Percentiles rank a stretch among this genome's conserved stretches.
These are phyloP conservation scores for Apostasia ramifera DNA, from an alignment of 106 monocot species.

Conservation along the genomic window DNA sequence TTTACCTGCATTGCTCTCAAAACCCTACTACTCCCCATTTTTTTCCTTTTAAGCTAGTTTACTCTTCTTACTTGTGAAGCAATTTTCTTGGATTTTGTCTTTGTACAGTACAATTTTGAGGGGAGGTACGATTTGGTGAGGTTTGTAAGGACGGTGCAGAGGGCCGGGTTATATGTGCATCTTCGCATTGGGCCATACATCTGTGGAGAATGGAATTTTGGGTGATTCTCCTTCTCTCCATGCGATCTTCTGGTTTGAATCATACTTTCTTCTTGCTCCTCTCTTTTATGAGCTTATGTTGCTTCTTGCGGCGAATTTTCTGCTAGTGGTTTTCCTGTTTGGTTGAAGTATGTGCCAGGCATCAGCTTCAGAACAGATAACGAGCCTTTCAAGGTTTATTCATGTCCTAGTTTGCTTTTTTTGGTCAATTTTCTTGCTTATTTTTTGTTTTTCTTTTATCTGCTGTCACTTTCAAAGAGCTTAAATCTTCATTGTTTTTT, in stretches of 20 bases:
- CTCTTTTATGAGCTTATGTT: slow-evolving; percentile 3
- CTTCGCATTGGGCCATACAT: slow-evolving; percentile 89
- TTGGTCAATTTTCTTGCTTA: background rate
- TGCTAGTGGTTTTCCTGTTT: slow-evolving; percentile 90
- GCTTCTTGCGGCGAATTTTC: background rate
- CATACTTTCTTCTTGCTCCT: background rate
- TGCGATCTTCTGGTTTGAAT: background rate
- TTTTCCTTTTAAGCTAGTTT: background rate
- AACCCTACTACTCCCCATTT: slow-evolving; percentile 57
- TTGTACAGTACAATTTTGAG: slow-evolving; percentile 82
- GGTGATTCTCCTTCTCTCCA: slow-evolving; percentile 30
- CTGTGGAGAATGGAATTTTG: slow-evolving; percentile 99
- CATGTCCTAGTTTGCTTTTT: background rate
- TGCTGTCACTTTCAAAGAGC: too few species aligned
- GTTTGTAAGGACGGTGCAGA: slow-evolving; percentile 86
- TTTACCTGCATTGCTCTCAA: slow-evolving; percentile 69
- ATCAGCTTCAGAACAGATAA: slow-evolving; percentile 99
- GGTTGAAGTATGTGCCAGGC: slow-evolving; percentile 98
- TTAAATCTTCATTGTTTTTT: too few species aligned
- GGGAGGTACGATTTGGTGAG: slow-evolving; percentile 93
- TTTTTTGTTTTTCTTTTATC: background rate
- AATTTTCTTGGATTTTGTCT: slow-evolving; percentile 4
- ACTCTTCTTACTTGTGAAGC: background rate
- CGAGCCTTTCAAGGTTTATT: slow-evolving; percentile 88
- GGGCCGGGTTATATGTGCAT: slow-evolving; percentile 80